Evolutionary conservation across 78 protist genomes (phyloP).

Genomic region (Chrysochromulina parva): DNA sequence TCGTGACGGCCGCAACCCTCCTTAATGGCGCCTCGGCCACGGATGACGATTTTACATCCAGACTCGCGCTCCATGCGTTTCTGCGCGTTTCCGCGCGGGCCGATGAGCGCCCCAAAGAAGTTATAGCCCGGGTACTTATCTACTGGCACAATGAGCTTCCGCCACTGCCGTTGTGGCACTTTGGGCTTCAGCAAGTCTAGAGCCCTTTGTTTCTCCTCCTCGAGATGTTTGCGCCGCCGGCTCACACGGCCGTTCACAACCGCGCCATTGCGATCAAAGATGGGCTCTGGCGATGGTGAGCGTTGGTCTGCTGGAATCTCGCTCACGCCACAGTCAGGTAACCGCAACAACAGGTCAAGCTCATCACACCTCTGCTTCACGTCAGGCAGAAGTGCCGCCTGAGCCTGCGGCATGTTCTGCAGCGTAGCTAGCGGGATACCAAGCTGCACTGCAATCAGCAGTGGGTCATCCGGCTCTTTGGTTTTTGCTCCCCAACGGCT

Average conservation of each 20-base stretch:
- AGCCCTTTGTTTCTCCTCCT: not conserved
- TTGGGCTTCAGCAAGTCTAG: not conserved
- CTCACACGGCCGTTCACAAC: not conserved
- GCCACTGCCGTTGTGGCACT: not conserved
- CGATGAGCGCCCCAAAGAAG: conserved; percentile 6
- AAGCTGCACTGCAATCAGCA: too few relatives aligned
- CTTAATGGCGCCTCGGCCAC: not conserved
- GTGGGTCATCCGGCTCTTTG: not conserved
- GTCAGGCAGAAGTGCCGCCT: not conserved
- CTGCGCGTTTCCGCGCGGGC: conserved; percentile 4
- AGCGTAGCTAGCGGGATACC: not conserved
- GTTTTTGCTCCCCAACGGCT: not conserved
- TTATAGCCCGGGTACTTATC: conserved; percentile 13
- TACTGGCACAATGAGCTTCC: not conserved
- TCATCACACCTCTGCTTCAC: not conserved
- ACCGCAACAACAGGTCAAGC: not conserved
- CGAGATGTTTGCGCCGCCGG: not conserved
- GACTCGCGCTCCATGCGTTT: not conserved
- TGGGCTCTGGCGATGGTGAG: conserved; percentile 15
- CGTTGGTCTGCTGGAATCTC: not conserved
- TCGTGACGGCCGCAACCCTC: not conserved
- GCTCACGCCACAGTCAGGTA: not conserved
- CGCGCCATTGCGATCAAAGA: not conserved
- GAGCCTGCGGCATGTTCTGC: not conserved
- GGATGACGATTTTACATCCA: not conserved